A percentile compares a stretch with the other conserved stretches of the same genome.
phyloP scores from a whole-genome alignment of 1,284 basidiomycete genomes.

The Leccinum solheimii region DNA sequence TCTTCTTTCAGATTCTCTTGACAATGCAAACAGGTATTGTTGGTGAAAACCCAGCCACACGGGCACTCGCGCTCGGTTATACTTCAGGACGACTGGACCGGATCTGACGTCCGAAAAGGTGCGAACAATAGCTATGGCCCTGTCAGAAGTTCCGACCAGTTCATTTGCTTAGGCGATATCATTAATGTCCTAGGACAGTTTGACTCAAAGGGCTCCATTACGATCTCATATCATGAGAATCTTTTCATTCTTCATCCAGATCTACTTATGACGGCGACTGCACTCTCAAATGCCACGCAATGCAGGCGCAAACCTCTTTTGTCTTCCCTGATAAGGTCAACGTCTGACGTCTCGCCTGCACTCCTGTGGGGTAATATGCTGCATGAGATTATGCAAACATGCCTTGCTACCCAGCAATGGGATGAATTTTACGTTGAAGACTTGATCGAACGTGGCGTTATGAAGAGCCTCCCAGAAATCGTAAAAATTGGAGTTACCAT shows the following conservation, averaged over 20 bases:
- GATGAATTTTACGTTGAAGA: conserved; percentile 56
- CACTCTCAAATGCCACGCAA: conserved; percentile 77
- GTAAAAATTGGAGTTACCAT: conserved; percentile 61
- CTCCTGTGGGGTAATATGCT: conserved; percentile 89
- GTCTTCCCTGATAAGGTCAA: conserved; percentile 57
- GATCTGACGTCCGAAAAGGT: conserved; percentile 58
- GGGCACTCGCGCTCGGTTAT: conserved; percentile 48
- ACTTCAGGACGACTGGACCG: conserved; percentile 67
- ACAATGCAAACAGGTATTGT: conserved; percentile 40
- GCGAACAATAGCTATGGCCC: not conserved
- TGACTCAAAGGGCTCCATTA: conserved; percentile 46
- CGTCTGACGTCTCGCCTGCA: conserved; percentile 58
- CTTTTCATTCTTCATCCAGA: conserved; percentile 87
- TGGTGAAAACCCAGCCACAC: conserved; percentile 42
- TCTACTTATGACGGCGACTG: conserved; percentile 84
- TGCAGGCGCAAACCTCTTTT: conserved; percentile 84
- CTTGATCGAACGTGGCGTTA: conserved; percentile 56
- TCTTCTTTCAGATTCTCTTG: conserved; percentile 1
- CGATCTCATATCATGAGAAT: conserved; percentile 57
- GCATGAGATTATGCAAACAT: conserved; percentile 85
- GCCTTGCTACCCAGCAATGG: conserved; percentile 62
- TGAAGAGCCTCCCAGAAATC: conserved; percentile 56
- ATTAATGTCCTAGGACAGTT: conserved; percentile 77
- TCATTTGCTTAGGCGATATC: conserved; percentile 57
- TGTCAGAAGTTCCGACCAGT: not conserved